Conservation (phyloP, 257 asterid species). For the Anisodus tanguticus region DNA sequence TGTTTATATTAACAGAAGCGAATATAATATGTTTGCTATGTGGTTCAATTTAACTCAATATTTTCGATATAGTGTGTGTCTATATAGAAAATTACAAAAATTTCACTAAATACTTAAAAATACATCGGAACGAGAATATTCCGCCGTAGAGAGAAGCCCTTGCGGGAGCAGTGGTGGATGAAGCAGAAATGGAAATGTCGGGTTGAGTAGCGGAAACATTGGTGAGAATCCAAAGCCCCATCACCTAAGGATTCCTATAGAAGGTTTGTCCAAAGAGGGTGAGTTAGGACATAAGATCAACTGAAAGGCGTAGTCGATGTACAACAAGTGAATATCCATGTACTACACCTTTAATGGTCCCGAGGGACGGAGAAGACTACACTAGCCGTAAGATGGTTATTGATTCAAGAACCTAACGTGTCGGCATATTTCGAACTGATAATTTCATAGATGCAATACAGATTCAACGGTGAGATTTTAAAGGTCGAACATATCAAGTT, state of each 20-base stretch:
- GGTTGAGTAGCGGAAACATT: too few species aligned
- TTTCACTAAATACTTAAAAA: too few species aligned
- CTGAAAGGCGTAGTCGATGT: neutral
- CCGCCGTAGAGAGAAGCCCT: neutral
- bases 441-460: neutral
- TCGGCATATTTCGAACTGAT: accelerated
- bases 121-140: too few species aligned
- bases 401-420: neutral
- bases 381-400: neutral
- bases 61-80: too few species aligned
- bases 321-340: neutral
- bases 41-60: too few species aligned
- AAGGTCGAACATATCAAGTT: neutral
- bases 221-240: neutral
- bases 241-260: neutral
- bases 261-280: too few species aligned
- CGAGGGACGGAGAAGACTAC: neutral
- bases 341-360: neutral
- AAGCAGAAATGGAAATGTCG: too few species aligned
- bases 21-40: too few species aligned
- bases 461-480: neutral
- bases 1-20: too few species aligned
- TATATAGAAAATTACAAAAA: too few species aligned
- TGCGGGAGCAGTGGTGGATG: neutral
- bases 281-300: neutral